These are phyloP conservation scores for Lentinula aciculospora DNA, from an alignment of 768 basidiomycete genomes.

Conservation along the genomic window DNA sequence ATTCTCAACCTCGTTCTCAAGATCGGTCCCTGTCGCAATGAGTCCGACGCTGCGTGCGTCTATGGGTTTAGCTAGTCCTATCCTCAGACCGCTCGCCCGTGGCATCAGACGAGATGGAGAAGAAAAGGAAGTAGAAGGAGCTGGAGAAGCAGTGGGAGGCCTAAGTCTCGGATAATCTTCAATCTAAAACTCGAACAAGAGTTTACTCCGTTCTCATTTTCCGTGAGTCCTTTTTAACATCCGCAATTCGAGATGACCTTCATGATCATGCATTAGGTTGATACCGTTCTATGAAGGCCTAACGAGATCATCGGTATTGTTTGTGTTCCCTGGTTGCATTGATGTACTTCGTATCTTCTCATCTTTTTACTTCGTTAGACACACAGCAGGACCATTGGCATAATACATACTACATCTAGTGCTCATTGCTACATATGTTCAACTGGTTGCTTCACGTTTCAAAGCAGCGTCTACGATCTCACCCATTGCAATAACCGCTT, in stretches of 20 bases:
- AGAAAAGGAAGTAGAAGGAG: constrained; percentile 70
- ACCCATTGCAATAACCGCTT: constrained; percentile 64
- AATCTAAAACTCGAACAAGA: background rate
- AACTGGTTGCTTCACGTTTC: constrained; percentile 15
- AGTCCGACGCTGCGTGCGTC: constrained; percentile 73
- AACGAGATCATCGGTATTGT: background rate
- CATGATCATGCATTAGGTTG: background rate
- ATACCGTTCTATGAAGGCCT: background rate
- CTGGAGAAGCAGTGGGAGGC: constrained; percentile 71
- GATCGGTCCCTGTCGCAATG: constrained; percentile 53
- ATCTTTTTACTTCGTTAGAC: constrained; percentile 5
- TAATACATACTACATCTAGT: background rate
- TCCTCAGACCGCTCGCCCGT: constrained; percentile 63
- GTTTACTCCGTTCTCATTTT: background rate
- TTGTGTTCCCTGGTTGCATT: background rate
- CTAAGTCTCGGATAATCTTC: constrained; percentile 38
- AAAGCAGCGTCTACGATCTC: constrained; percentile 59
- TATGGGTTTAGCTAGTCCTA: constrained; percentile 70
- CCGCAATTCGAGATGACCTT: background rate
- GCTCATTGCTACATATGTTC: background rate
- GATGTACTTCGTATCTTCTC: background rate
- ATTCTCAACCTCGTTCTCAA: constrained; percentile 41
- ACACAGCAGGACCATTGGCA: background rate
- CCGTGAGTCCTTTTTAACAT: background rate
- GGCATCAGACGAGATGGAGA: constrained; percentile 47